Evolutionary conservation across 140 eudicot genomes (phyloP).

Genomic region (Oenanthe javanica): DNA sequence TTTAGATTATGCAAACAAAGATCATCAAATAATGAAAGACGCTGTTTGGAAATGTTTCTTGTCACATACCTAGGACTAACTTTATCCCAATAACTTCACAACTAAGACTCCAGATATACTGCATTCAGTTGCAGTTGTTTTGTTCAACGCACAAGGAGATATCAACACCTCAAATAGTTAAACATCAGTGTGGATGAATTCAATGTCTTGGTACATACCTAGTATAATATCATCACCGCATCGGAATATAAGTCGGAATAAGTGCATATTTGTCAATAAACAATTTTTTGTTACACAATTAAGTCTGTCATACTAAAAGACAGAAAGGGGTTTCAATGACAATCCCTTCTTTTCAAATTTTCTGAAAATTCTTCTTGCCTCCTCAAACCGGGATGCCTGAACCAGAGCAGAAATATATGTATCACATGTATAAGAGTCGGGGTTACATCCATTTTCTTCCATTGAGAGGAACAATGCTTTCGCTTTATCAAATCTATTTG

Average conservation of each 20-base stretch:
- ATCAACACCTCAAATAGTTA: not conserved
- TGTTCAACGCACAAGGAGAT: not conserved
- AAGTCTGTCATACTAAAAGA: constrained; percentile 10
- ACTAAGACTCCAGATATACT: not conserved
- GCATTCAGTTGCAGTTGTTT: not conserved
- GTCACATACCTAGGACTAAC: constrained; percentile 1
- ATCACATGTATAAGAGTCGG: constrained; percentile 70
- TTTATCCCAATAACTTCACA: not conserved
- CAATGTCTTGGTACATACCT: not conserved
- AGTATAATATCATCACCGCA: not conserved
- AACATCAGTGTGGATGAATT: not conserved
- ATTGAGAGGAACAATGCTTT: constrained; percentile 58
- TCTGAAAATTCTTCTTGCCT: constrained; percentile 47
- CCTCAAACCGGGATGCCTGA: constrained; percentile 36
- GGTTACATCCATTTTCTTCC: constrained; percentile 69
- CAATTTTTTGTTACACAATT: not conserved
- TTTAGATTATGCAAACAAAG: not conserved
- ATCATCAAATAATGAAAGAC: not conserved
- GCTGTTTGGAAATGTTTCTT: not conserved
- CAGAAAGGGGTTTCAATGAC: constrained; percentile 38
- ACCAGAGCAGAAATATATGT: constrained; percentile 43
- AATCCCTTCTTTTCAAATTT: constrained; percentile 49
- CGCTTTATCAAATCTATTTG: constrained; percentile 56
- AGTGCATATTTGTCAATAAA: not conserved
- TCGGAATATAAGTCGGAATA: not conserved